A percentile compares a stretch with the other conserved stretches of the same genome.
Conservation (phyloP, 164 flowering plant species). For the Saururus chinensis region DNA sequence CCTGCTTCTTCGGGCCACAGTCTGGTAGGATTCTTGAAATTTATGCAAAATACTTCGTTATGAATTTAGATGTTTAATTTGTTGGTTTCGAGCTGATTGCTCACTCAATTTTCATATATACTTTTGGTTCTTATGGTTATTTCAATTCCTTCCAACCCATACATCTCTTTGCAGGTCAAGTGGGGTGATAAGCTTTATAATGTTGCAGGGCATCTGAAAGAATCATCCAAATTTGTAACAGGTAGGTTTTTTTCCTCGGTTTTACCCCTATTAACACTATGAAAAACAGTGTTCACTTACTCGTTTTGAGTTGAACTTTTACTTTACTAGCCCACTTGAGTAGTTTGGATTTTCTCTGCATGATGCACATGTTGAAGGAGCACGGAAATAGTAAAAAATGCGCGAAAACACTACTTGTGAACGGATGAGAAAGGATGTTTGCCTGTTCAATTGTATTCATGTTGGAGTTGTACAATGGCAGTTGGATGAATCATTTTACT, state of each 20-base stretch:
- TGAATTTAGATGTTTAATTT: background rate
- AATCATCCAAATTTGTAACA: slow-evolving; percentile 29
- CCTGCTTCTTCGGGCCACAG: slow-evolving; percentile 70
- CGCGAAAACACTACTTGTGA: background rate
- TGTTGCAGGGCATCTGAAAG: slow-evolving; percentile 68
- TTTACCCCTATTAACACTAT: background rate
- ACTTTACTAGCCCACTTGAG: background rate
- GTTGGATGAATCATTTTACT: background rate
- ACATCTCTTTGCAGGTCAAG: slow-evolving; percentile 39
- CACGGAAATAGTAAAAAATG: background rate
- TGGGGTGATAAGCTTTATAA: slow-evolving; percentile 65
- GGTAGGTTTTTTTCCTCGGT: slow-evolving; percentile 26
- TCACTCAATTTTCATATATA: background rate
- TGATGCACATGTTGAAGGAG: background rate
- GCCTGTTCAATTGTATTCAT: too few relatives aligned
- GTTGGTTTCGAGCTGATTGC: background rate
- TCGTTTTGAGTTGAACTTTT: background rate
- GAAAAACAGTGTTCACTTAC: background rate
- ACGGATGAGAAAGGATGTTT: background rate
- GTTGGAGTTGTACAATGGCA: background rate
- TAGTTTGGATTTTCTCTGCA: background rate
- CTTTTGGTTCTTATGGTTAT: background rate
- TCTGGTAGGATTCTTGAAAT: slow-evolving; percentile 37
- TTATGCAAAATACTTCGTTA: background rate
- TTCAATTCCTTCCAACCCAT: too few relatives aligned